A percentile compares a stretch with the other conserved stretches of the same genome.
Conservation (phyloP, 148 eudicot genomes). For the Cornus florida region DNA sequence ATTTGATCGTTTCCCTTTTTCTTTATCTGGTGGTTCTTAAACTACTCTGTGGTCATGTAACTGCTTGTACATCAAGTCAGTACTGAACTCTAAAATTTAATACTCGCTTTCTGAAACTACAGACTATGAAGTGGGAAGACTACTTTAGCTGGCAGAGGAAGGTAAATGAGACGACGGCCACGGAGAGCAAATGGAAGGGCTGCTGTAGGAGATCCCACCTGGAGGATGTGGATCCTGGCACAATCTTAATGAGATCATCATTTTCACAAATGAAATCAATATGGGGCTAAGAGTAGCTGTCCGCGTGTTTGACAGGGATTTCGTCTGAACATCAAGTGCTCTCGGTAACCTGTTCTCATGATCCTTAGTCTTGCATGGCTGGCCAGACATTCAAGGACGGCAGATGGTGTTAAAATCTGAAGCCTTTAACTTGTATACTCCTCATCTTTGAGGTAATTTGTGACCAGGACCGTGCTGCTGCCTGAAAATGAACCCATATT, state of each 20-base stretch:
- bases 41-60: neutral
- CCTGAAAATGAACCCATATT: too few species aligned
- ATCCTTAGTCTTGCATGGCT: neutral
- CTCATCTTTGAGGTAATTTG: neutral
- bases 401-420: neutral
- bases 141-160: slow-evolving; percentile 61
- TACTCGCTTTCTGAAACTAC: slow-evolving; percentile 23
- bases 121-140: slow-evolving; percentile 91
- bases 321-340: neutral
- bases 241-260: slow-evolving; percentile 64
- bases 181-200: slow-evolving; percentile 81
- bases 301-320: neutral
- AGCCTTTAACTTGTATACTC: neutral
- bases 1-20: too few species aligned
- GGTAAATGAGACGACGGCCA: slow-evolving; percentile 75
- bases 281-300: slow-evolving; percentile 31
- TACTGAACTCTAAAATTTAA: neutral
- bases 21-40: too few species aligned
- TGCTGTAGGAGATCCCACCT: too few species aligned
- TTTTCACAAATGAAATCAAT: slow-evolving; percentile 52
- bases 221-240: slow-evolving; percentile 57
- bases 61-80: too few species aligned
- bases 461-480: neutral
- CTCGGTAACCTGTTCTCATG: too few species aligned
- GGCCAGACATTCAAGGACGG: too few species aligned